phyloP scores from a whole-genome alignment of 73 alveolate species.

The Paramecium primaurelia region DNA sequence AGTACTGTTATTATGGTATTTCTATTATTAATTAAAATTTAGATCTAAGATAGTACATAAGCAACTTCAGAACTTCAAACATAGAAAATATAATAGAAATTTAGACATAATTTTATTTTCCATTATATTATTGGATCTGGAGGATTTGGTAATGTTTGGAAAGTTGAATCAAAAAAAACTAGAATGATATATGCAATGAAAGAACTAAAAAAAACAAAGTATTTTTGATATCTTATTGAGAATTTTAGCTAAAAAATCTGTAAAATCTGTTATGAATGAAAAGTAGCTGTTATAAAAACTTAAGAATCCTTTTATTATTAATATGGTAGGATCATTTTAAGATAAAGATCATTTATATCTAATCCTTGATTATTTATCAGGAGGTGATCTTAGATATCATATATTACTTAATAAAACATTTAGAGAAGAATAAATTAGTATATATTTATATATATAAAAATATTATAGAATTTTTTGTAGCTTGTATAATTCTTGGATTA shows the following conservation, averaged over 20 bases:
- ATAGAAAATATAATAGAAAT: neutral
- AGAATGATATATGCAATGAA: conserved; percentile 78
- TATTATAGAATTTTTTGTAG: conserved; percentile 68
- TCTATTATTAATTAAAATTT: neutral
- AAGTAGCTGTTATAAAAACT: conserved; percentile 44
- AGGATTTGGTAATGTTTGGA: conserved; percentile 78
- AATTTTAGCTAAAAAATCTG: conserved; percentile 61
- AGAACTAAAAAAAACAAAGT: conserved; percentile 71
- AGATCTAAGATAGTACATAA: conserved; percentile 10
- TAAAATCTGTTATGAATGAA: conserved; percentile 59
- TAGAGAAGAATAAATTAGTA: conserved; percentile 78
- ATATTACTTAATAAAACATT: conserved; percentile 52
- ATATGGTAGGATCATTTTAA: conserved; percentile 67
- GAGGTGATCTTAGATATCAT: conserved; percentile 75
- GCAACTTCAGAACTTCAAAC: neutral
- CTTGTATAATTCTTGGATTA: conserved; percentile 70
- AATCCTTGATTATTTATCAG: conserved; percentile 64
- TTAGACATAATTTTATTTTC: conserved; percentile 29
- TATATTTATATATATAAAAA: neutral
- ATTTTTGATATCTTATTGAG: neutral
- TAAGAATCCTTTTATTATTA: conserved; percentile 65
- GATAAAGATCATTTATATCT: conserved; percentile 63
- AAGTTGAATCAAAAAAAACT: conserved; percentile 78
- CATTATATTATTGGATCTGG: conserved; percentile 64
- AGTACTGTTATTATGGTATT: neutral